Evolutionary conservation across 1,139 yeast genomes (phyloP), one percentile per base, ranked within the genome.

Genomic region (Torulaspora globosa): DNA sequence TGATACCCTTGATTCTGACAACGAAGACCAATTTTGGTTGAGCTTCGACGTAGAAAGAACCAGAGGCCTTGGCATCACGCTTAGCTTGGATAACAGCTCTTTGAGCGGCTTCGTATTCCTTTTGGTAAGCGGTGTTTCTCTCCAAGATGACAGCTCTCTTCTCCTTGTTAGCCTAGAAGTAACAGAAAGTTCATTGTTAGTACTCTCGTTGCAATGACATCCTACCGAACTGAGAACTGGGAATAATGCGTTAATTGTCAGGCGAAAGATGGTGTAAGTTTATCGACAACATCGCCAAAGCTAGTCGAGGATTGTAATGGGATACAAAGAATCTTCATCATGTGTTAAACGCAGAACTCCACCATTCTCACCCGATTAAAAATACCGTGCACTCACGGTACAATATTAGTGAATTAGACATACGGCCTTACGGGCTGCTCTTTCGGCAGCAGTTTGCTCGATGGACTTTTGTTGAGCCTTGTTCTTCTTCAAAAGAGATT

Each of bases 181-280:
- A 38, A 12, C 9, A 26, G 23, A 21, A 24, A 29, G 3, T 39
- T n/a, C 15, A 19, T 21, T 33, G 62, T 59, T 58, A 59, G 62
- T 57, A 59, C 10, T n/a, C 9, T 21, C 23, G 23, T 21, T 21
- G 9, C 6, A 5, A 18, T 18, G 2, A 21, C 23, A 21, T 21
- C 23, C 2, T 5, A 21, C 9, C 23, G 23, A 21, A 21, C 23
- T 21, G 23, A 8, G 12, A 16, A 31, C 21, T 30, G 16, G 23
- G 23, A 31, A 16, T 15, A 9, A 15, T 31, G 34, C 36, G 35
- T 36, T 36, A 29, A 26, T 15, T 47, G 68, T 89, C 97, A 89
- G 97, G 75, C 96, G 97, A 89, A 89, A 89, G 97, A 89, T 89
- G 97, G 97, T 89, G 88, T 83, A 84, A 84, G 73, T 78, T 80